Evolutionary conservation across 2,329 filamentous ascomycete species (phyloP), one percentile per base, ranked within the genome.

Genomic region (Aulographum hederae): DNA sequence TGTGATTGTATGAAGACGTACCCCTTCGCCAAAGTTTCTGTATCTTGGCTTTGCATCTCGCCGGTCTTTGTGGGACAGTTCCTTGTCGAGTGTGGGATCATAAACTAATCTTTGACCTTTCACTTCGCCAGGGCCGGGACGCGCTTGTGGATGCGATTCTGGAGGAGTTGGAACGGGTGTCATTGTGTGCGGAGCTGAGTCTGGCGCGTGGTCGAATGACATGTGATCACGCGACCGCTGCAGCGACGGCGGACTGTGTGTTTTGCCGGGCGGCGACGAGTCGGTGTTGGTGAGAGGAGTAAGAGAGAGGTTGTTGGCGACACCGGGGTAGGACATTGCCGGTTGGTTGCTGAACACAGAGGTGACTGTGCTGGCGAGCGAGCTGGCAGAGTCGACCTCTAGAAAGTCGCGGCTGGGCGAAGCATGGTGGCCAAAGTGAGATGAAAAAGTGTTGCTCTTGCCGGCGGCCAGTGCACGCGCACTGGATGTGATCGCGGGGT

Each of bases 381-480:
- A 82, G 54, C 73, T 80, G 34, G 73, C 69, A 31, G 78, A 84
- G 45, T 70, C 75, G 43, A 74, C 73, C 51, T 75, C 77, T 46
- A 77, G 64, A 32, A 74, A 65, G 45, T 84, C 76, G 51, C 69
- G 70, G 29, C 48, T 41, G 42, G n/a, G n/a, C n/a, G n/a, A n/a
- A n/a, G n/a, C n/a, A n/a, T n/a, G n/a, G n/a, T n/a, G n/a, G n/a
- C n/a, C n/a, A n/a, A n/a, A n/a, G n/a, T n/a, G n/a, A n/a, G n/a
- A n/a, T n/a, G n/a, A n/a, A n/a, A n/a, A n/a, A n/a, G n/a, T n/a
- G n/a, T n/a, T n/a, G n/a, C n/a, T n/a, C n/a, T n/a, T n/a, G n/a
- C n/a, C n/a, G n/a, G n/a, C n/a, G n/a, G n/a, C n/a, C n/a, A n/a
- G n/a, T n/a, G n/a, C n/a, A n/a, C n/a, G n/a, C n/a, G n/a, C n/a